A percentile compares a stretch with the other conserved stretches of the same genome.
Conservation (phyloP, 345 rosid species). For the Cochlearia excelsa region DNA sequence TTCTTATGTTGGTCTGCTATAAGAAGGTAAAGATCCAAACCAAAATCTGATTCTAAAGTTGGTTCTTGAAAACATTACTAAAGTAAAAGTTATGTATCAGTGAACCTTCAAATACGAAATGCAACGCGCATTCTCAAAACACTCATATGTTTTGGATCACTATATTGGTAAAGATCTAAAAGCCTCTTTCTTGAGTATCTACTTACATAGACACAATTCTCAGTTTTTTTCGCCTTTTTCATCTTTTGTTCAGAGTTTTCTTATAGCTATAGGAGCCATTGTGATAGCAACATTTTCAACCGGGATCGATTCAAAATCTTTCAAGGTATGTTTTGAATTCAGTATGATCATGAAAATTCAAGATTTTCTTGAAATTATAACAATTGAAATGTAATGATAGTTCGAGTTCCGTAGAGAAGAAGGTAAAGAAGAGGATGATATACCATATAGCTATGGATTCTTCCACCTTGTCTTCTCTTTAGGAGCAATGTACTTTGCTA, state of each 20-base stretch:
- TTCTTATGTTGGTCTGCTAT: slow-evolving; percentile 95
- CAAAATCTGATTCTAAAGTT: slow-evolving; percentile 8
- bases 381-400: slow-evolving; percentile 9
- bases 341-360: neutral
- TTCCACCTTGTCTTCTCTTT: slow-evolving; percentile 81
- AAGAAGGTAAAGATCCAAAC: slow-evolving; percentile 58
- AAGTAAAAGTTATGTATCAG: slow-evolving; percentile 41
- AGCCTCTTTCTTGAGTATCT: slow-evolving; percentile 9
- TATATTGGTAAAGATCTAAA: slow-evolving; percentile 51
- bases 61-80: slow-evolving; percentile 13
- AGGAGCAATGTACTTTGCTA: slow-evolving; percentile 92
- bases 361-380: neutral
- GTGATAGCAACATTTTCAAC: slow-evolving; percentile 95
- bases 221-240: neutral
- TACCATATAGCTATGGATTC: slow-evolving; percentile 72
- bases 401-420: slow-evolving; percentile 62
- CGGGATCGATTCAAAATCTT: slow-evolving; percentile 81
- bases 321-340: slow-evolving; percentile 46
- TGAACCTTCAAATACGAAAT: slow-evolving; percentile 60
- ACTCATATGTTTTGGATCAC: slow-evolving; percentile 63
- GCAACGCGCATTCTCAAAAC: slow-evolving; percentile 47
- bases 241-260: slow-evolving; percentile 53
- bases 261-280: slow-evolving; percentile 71
- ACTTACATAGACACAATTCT: neutral
- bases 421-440: slow-evolving; percentile 53